Conservation (phyloP, 495 filamentous ascomycete species). For the Neurospora terricola region DNA sequence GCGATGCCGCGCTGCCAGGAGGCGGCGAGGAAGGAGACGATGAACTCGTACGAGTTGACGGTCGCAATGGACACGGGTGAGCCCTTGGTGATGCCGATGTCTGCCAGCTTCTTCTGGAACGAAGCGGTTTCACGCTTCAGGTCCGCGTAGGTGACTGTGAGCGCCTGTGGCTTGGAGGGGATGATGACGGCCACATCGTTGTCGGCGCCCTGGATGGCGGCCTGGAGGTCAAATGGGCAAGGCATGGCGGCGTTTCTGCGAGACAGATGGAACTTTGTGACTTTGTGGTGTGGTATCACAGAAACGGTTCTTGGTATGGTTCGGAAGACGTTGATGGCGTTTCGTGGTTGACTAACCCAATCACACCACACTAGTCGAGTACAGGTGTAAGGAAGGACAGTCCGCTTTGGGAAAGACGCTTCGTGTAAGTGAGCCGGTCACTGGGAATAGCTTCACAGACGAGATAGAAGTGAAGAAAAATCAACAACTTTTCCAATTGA, state of each 20-base stretch:
- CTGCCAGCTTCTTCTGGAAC: slow-evolving; percentile 65
- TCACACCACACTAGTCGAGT: background rate
- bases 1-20: slow-evolving; percentile 71
- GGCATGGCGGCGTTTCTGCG: background rate
- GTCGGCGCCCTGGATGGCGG: slow-evolving; percentile 30
- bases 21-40: slow-evolving; percentile 68
- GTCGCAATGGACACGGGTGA: slow-evolving; percentile 67
- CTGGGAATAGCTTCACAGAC: background rate
- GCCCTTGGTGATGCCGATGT: slow-evolving; percentile 51
- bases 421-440: background rate
- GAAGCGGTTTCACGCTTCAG: slow-evolving; percentile 48
- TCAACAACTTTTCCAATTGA: background rate
- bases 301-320: background rate
- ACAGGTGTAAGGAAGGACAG: background rate
- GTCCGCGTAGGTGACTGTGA: slow-evolving; percentile 53
- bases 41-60: slow-evolving; percentile 72
- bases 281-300: slow-evolving; percentile 3
- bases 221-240: slow-evolving; percentile 22
- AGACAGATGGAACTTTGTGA: background rate
- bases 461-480: background rate
- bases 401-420: background rate
- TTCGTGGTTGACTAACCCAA: background rate
- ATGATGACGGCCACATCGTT: slow-evolving; percentile 53
- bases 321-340: background rate
- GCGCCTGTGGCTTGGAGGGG: slow-evolving; percentile 45